Base-by-base conservation (phyloP, 2,329 filamentous ascomycete genomes). In the Cryphonectria naterciae region DNA sequence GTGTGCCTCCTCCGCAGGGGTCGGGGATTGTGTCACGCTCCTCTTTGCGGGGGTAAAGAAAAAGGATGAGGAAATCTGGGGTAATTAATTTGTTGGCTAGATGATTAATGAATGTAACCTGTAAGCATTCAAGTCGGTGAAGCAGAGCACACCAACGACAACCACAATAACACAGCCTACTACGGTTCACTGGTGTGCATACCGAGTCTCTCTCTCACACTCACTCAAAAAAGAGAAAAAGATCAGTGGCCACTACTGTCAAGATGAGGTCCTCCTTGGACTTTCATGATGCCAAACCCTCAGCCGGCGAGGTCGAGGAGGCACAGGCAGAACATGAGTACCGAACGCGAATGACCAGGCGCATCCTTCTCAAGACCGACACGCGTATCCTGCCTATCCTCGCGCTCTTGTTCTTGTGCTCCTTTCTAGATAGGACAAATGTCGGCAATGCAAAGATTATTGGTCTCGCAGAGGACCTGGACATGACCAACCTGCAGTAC, bases 361-460 rank as follows among this genome's bases (percentile, higher is more conserved):
- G 61, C 0, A 71, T 79, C 22, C 73, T 79, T 1, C 73, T 77
- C 68, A 79, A 79, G 70, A 74, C 77, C 8, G 78, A 79, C 68
- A 76, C 75, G 5, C 91, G 88, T 65, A 86, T 92, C 37, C 81
- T 92, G 8, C 89, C 90, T 0, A 79, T 90, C 8, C 83, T 93
- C n/a, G 85, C 89, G 0, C 75, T 92, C 0, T 81, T 92, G 1
- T 91, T 91, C 74, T 82, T 92, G 13, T 91, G 88, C 79, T 91
- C 89, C 1, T 86, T 86, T 72, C 82, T 87, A 65, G 91, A 93
- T 78, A 85, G 91, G 58, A 92, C 90, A n/a, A 93, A 93, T 77
- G 89, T 93, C 52, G 91, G 91, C 52, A 92, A 93, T 76, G 91
- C 90, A 35, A 89, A 89, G 72, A 88, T 92, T 11, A 84, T 91